Evolutionary conservation across 768 basidiomycete species (phyloP).

Genomic region (Xanthoconium stramineum): DNA sequence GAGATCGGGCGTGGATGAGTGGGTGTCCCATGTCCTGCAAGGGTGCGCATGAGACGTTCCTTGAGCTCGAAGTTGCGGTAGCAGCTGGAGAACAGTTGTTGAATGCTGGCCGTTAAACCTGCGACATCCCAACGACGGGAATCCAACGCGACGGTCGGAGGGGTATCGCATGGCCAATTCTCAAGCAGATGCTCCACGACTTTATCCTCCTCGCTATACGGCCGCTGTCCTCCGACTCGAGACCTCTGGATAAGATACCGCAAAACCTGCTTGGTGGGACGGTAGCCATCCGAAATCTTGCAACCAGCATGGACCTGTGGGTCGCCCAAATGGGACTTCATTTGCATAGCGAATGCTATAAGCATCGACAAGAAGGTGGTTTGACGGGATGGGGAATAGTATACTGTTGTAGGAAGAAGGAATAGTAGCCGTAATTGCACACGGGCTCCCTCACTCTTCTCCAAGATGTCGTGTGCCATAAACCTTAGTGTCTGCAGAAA

Average conservation of each 20-base stretch:
- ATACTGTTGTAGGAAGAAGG: constrained; percentile 14
- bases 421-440: not conserved
- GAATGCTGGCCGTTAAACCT: not conserved
- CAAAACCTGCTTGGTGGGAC: not conserved
- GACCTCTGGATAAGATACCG: not conserved
- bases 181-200: not conserved
- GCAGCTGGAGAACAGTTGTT: constrained; percentile 11
- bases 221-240: too few relatives aligned
- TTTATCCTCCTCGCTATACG: too few relatives aligned
- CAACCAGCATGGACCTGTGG: constrained; percentile 1
- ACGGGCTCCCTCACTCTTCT: not conserved
- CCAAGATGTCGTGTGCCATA: not conserved
- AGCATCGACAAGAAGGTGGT: constrained; percentile 24
- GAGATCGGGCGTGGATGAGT: not conserved
- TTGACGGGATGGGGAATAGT: constrained; percentile 8
- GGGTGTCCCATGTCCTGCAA: not conserved
- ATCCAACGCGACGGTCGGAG: not conserved
- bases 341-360: constrained; percentile 23
- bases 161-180: constrained; percentile 11
- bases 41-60: not conserved
- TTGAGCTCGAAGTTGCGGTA: constrained; percentile 6
- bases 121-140: not conserved
- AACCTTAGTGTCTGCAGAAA: not conserved
- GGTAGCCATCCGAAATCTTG: constrained; percentile 11
- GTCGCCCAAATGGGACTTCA: not conserved